phyloP scores from a whole-genome alignment of 768 basidiomycete genomes.

The Holtermanniella nyarrowii region DNA sequence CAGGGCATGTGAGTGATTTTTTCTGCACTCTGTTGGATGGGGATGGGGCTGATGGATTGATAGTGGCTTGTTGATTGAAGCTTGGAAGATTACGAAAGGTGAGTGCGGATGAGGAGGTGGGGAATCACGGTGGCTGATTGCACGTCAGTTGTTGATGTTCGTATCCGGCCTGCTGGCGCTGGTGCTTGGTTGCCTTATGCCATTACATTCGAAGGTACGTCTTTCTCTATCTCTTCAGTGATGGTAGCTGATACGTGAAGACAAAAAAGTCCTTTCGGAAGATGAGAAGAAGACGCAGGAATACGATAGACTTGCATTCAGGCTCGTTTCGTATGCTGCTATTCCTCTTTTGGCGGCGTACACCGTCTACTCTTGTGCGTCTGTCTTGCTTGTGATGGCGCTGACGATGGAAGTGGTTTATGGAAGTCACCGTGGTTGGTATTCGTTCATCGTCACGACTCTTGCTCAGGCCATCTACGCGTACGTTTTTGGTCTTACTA shows the following conservation, averaged over 20 bases:
- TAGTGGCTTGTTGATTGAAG: slow-evolving; percentile 50
- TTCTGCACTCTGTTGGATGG: background rate
- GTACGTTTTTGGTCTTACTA: slow-evolving; percentile 52
- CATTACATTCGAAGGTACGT: slow-evolving; percentile 66
- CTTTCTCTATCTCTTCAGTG: slow-evolving; percentile 5
- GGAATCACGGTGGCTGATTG: slow-evolving; percentile 14
- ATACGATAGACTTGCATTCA: slow-evolving; percentile 88
- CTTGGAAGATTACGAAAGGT: slow-evolving; percentile 66
- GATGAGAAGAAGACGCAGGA: slow-evolving; percentile 98
- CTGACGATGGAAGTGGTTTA: slow-evolving; percentile 44
- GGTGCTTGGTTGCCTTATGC: slow-evolving; percentile 67
- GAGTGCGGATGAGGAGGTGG: too few relatives aligned
- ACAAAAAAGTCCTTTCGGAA: slow-evolving; percentile 91
- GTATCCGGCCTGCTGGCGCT: slow-evolving; percentile 53
- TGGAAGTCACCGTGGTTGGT: slow-evolving; percentile 85
- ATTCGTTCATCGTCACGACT: slow-evolving; percentile 87
- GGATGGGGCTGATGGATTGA: slow-evolving; percentile 2
- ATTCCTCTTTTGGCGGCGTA: slow-evolving; percentile 53
- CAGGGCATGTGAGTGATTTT: slow-evolving; percentile 33
- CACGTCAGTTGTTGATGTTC: slow-evolving; percentile 74
- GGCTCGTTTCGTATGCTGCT: slow-evolving; percentile 81
- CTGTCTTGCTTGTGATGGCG: background rate
- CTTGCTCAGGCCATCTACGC: slow-evolving; percentile 51
- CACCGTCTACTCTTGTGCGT: slow-evolving; percentile 41
- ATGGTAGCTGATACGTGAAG: slow-evolving; percentile 39